Evolutionary conservation across 306 rosid genomes (phyloP), one percentile per base, ranked within the genome.

Genomic region (Cucurbita pepo): DNA sequence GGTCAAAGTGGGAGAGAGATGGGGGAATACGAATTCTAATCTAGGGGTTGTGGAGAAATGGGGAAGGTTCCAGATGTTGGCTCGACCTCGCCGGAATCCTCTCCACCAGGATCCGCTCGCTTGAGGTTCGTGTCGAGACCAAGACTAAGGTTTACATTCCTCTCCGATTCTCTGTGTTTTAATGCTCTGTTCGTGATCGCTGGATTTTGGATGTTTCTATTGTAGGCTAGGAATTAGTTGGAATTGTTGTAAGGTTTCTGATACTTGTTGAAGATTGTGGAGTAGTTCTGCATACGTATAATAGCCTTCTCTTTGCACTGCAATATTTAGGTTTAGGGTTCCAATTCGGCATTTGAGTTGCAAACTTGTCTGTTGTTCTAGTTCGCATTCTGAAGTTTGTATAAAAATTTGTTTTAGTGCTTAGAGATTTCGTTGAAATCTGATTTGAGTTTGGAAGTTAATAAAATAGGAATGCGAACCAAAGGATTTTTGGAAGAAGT

Each of bases 41-140:
- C 72, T 94, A 0, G 99, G 90, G 4, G 56, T 91, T 1, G 79
- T 94, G 14, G 97, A 91, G 80, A 83, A 83, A 71, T 94, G 99
- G 99, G 99, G 99, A 21, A 94, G 97, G n/a, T 94, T 91, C 85
- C 75, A 64, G 52, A 70, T 56, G 43, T 30, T 89, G 50, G 99
- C 96, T 3, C 77, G 80, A 43, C 99, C 99, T 0, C 65, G 92
- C 90, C 77, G 97, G 89, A 11, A 38, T 86, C 57, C 92, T 91
- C 67, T 82, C 99, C 86, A 94, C 99, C 59, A 79, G 97, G 37
- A 84, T 91, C 81, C 41, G 75, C 53, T 94, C 99, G 36, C 99
- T 94, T n/a, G 99, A 94, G 7, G 99, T 94, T 74, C 83, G 88
- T 48, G 77, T 94, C 80, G 97, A 91, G 80, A 94, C 99, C 82